Conservation (phyloP, 257 asterid genomes). For the Gentiana dahurica region DNA sequence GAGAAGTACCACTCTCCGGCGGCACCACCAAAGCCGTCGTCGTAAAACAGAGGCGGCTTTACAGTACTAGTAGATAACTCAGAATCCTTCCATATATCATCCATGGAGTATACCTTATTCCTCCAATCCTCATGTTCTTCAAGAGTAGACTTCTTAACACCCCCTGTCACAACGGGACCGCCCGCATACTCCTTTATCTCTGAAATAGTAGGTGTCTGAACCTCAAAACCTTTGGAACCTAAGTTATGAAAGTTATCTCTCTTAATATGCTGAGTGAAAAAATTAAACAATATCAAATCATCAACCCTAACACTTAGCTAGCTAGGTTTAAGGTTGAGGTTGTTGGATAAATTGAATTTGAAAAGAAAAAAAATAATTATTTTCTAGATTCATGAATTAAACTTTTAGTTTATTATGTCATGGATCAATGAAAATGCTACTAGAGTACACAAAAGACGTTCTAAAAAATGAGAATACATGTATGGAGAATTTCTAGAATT, state of each 20-base stretch:
- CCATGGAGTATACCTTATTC: constrained; percentile 45
- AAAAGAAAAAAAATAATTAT: no score
- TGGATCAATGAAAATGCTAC: neutral
- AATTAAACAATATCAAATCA: no score
- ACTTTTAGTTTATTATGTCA: no score
- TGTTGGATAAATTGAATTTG: no score
- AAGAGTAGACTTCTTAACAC: neutral
- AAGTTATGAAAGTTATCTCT: constrained; percentile 30
- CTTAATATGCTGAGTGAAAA: constrained; percentile 2
- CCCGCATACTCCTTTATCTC: constrained; percentile 46
- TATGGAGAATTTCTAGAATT: no score
- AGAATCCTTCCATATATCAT: constrained; percentile 83
- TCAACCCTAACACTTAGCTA: no score
- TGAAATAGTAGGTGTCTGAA: no score
- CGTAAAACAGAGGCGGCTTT: constrained; percentile 5
- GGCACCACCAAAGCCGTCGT: neutral
- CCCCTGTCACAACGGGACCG: constrained; percentile 32
- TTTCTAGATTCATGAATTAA: no score
- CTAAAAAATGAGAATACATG: no score
- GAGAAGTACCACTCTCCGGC: constrained; percentile 13
- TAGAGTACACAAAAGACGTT: neutral
- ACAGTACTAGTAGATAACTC: constrained; percentile 40
- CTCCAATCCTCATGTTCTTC: constrained; percentile 12
- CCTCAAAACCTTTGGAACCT: no score
- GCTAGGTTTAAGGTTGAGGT: no score